phyloP scores from a whole-genome alignment of 352 stramenopile species.

The Pythium guiyangense region DNA sequence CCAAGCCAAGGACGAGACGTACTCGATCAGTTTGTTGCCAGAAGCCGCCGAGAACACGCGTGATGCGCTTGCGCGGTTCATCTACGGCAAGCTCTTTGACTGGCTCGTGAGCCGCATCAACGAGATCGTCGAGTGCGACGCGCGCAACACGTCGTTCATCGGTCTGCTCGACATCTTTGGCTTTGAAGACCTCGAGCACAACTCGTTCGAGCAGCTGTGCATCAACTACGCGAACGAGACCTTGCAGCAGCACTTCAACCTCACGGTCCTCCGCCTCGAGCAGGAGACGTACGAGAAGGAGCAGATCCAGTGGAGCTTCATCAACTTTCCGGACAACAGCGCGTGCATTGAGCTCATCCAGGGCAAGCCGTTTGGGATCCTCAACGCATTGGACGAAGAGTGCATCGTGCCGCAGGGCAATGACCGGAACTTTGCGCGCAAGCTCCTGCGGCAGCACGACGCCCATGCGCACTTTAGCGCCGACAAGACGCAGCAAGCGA shows the following conservation, averaged over 20 bases:
- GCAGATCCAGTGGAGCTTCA: conserved; percentile 85
- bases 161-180: conserved; percentile 87
- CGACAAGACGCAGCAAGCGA: conserved; percentile 72
- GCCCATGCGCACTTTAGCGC: conserved; percentile 67
- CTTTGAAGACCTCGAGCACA: conserved; percentile 85
- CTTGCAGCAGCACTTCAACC: conserved; percentile 91
- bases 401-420: conserved; percentile 87
- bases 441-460: conserved; percentile 71
- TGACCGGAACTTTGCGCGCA: conserved; percentile 83
- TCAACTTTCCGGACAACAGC: conserved; percentile 89
- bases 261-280: conserved; percentile 83
- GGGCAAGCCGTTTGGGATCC: conserved; percentile 74
- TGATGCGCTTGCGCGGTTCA: conserved; percentile 92
- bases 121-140: conserved; percentile 64
- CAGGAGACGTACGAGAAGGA: conserved; percentile 88
- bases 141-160: conserved; percentile 57
- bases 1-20: conserved; percentile 90
- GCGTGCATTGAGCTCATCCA: conserved; percentile 90
- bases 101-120: conserved; percentile 89
- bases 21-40: conserved; percentile 70
- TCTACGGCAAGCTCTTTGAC: conserved; percentile 95
- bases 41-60: conserved; percentile 85
- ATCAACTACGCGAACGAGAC: conserved; percentile 95
- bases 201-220: conserved; percentile 95
- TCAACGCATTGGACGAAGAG: conserved; percentile 87